Evolutionary conservation across 1,284 basidiomycete genomes (phyloP), one percentile per base, ranked within the genome.

Genomic region (Tilletiaria anomala): DNA sequence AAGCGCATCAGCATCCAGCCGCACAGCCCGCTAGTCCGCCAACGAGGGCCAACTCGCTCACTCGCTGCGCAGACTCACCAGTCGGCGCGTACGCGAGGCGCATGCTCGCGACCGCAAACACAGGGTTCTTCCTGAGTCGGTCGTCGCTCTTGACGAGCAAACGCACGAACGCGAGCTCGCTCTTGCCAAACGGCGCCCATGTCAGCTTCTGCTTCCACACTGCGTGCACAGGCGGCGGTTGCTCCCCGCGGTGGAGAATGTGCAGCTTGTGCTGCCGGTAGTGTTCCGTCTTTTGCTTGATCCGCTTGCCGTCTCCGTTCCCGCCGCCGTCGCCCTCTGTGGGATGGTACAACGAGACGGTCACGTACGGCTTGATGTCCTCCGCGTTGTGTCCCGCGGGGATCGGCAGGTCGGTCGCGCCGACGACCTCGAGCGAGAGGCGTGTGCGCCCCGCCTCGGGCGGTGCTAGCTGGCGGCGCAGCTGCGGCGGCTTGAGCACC

Each of bases 401-500:
- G 6, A 58, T 31, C 29, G 50, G 50, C 12, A 61, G 47, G 32
- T 61, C 57, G 26, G 54, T 56, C 0, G 49, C 53, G 5, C 58
- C 58, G 2, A 56, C 58, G 12, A 61, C 41, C 40, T 59, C 49
- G 18, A 6, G 32, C n/a, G 16, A 53, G 40, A 2, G 44, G 37
- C 10, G 45, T 47, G 17, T 54, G 43, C 54, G 50, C 50, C 47
- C 54, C 40, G 3, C 46, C 39, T 19, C 43, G 47, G n/a, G n/a
- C n/a, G n/a, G n/a, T n/a, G n/a, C n/a, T n/a, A n/a, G n/a, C n/a
- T 47, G 39, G 39, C 50, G 14, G 33, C 61, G 44, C 43, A 66
- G 39, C 45, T 55, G 21, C 65, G 51, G 42, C 3, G 71, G 77
- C 51, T 77, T 78, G 33, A 72, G 61, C 0, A 76, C 73, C 73